These are phyloP conservation scores for Aspergillus nomiae DNA, from an alignment of 2,329 filamentous ascomycete species.

Conservation along the genomic window DNA sequence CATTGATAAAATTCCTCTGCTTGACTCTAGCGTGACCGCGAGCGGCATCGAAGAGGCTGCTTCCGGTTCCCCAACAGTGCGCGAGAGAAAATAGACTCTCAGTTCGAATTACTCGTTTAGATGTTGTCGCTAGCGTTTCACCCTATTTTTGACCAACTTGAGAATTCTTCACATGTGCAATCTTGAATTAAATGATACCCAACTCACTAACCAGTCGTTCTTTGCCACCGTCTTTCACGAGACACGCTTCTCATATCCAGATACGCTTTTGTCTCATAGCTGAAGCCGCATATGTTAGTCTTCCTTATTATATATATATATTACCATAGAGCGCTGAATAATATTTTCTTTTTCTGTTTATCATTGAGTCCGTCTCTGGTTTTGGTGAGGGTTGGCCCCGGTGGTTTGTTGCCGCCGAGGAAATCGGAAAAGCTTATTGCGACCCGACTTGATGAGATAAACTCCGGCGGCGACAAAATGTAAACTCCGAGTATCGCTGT, in stretches of 20 bases:
- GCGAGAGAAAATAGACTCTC: constrained; percentile 27
- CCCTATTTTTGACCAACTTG: constrained; percentile 2
- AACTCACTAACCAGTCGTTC: constrained; percentile 12
- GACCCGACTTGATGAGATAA: constrained; percentile 1
- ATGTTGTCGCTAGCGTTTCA: constrained; percentile 7
- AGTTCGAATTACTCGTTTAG: background rate
- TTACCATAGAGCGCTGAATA: background rate
- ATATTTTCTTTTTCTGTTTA: background rate
- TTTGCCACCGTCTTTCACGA: background rate
- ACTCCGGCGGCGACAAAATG: constrained; percentile 13
- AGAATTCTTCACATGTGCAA: background rate
- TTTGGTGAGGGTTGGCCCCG: background rate
- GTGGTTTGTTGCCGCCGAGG: background rate
- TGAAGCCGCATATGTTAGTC: background rate
- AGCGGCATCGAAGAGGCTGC: constrained; percentile 25
- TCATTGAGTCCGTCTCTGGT: background rate
- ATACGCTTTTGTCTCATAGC: background rate
- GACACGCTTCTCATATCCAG: background rate
- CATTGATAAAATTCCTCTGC: constrained; percentile 39
- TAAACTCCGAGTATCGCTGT: constrained; percentile 16
- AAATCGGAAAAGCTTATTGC: constrained; percentile 2
- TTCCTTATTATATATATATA: background rate
- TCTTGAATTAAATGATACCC: constrained; percentile 17
- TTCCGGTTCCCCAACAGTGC: constrained; percentile 16
- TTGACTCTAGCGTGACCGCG: constrained; percentile 33